A percentile compares a stretch with the other conserved stretches of the same genome.
Evolutionary conservation across 805 yeast species (phyloP).

Genomic region (Starmera quercuum): DNA sequence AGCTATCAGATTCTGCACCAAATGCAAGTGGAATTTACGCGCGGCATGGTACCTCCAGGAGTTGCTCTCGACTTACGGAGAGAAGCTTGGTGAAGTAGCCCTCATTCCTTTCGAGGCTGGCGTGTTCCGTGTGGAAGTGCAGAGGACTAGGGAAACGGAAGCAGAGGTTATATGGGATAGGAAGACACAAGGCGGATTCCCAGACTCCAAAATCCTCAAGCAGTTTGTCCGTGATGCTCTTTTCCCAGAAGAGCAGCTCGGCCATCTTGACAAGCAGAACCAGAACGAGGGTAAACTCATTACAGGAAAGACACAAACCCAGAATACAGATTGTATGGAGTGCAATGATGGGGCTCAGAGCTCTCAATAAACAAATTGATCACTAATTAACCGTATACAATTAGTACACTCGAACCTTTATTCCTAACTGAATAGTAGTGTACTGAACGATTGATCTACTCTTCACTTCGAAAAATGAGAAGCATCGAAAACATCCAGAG

Average conservation of each 20-base stretch:
- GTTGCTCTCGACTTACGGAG: conserved; percentile 71
- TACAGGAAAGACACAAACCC: background rate
- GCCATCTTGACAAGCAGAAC: conserved; percentile 49
- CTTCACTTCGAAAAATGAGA: too few species aligned
- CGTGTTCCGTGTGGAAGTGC: conserved; percentile 52
- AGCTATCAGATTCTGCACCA: conserved; percentile 67
- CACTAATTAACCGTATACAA: too few species aligned
- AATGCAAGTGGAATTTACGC: conserved; percentile 82
- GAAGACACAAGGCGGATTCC: conserved; percentile 63
- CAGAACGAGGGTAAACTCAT: conserved; percentile 13
- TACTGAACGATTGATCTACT: too few species aligned
- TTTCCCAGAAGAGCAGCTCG: conserved; percentile 47
- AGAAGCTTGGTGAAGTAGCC: conserved; percentile 45
- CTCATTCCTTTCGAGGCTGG: conserved; percentile 43
- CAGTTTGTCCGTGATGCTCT: conserved; percentile 52
- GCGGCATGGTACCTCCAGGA: conserved; percentile 89
- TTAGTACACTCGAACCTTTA: too few species aligned
- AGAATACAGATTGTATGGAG: conserved; percentile 9
- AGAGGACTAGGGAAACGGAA: conserved; percentile 24
- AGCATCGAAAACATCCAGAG: too few species aligned
- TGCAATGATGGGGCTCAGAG: conserved; percentile 6
- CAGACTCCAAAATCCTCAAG: conserved; percentile 77
- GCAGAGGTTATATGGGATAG: conserved; percentile 51
- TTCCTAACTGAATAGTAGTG: too few species aligned
- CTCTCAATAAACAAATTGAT: too few species aligned